phyloP scores from a whole-genome alignment of 2,329 filamentous ascomycete genomes.

The Aspergillus sergii region DNA sequence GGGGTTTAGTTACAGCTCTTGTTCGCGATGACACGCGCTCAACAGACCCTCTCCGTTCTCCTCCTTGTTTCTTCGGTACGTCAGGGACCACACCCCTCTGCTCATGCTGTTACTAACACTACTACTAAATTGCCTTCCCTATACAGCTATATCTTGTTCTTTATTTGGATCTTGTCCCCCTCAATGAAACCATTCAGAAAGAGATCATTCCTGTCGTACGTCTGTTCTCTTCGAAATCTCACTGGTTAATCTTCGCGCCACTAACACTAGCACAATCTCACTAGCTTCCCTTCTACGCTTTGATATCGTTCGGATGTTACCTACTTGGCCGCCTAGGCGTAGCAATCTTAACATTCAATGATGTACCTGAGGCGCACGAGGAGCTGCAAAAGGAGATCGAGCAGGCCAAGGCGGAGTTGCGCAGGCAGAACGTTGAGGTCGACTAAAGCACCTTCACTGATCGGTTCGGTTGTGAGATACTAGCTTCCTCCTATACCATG shows the following conservation, averaged over 20 bases:
- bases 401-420: constrained; percentile 46
- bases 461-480: background rate
- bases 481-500: background rate
- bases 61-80: constrained; percentile 86
- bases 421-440: constrained; percentile 46
- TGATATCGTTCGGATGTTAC: constrained; percentile 89
- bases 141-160: constrained; percentile 82
- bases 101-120: constrained; percentile 16
- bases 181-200: constrained; percentile 75
- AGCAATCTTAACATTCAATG: constrained; percentile 95
- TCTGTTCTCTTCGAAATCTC: constrained; percentile 22
- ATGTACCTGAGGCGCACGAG: constrained; percentile 85
- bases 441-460: constrained; percentile 33
- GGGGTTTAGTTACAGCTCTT: background rate
- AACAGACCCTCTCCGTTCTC: constrained; percentile 86
- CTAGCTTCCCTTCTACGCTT: constrained; percentile 88
- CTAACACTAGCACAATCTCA: constrained; percentile 10
- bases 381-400: constrained; percentile 84
- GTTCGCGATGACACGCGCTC: constrained; percentile 83
- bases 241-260: background rate
- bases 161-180: constrained; percentile 79
- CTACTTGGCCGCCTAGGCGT: constrained; percentile 89
- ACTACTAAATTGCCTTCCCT: background rate
- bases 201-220: constrained; percentile 88
- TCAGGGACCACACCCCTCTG: constrained; percentile 7